Percentiles rank a stretch among this genome's conserved stretches.
These are phyloP conservation scores for Cercospora zeina DNA, from an alignment of 2,329 filamentous ascomycete species.

Conservation along the genomic window DNA sequence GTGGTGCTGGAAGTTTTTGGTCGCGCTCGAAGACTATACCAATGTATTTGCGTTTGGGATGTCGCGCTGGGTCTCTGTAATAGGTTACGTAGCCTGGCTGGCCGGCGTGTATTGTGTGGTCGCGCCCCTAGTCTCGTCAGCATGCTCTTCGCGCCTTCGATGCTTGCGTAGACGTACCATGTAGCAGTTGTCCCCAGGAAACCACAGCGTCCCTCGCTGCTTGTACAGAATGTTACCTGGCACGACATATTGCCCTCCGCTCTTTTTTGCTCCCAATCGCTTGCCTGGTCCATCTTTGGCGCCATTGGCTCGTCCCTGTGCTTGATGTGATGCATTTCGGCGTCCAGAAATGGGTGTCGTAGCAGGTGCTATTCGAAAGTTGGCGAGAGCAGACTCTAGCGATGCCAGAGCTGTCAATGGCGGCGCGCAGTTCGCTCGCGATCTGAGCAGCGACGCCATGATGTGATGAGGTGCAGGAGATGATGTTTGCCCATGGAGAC, in stretches of 20 bases:
- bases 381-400: slow-evolving; percentile 38
- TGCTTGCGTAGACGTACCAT: slow-evolving; percentile 53
- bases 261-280: slow-evolving; percentile 91
- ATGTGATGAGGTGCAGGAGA: neutral
- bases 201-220: slow-evolving; percentile 92
- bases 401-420: slow-evolving; percentile 33
- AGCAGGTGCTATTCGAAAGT: slow-evolving; percentile 35
- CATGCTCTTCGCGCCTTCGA: neutral
- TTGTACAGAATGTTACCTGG: slow-evolving; percentile 98
- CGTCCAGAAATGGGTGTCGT: slow-evolving; percentile 19
- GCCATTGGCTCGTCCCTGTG: slow-evolving; percentile 68
- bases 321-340: slow-evolving; percentile 63
- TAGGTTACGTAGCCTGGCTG: slow-evolving; percentile 91
- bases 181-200: slow-evolving; percentile 88
- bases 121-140: slow-evolving; percentile 60
- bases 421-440: slow-evolving; percentile 29
- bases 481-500: neutral
- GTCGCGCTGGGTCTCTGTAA: slow-evolving; percentile 81
- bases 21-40: slow-evolving; percentile 84
- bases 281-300: slow-evolving; percentile 73
- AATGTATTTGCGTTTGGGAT: slow-evolving; percentile 90
- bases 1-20: slow-evolving; percentile 74
- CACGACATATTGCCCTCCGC: slow-evolving; percentile 88
- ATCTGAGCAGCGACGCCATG: slow-evolving; percentile 17
- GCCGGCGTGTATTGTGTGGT: slow-evolving; percentile 91